A percentile compares a stretch with the other conserved stretches of the same genome.
These are phyloP conservation scores for Boeremia exigua DNA, from an alignment of 2,329 filamentous ascomycete species.

Conservation along the genomic window DNA sequence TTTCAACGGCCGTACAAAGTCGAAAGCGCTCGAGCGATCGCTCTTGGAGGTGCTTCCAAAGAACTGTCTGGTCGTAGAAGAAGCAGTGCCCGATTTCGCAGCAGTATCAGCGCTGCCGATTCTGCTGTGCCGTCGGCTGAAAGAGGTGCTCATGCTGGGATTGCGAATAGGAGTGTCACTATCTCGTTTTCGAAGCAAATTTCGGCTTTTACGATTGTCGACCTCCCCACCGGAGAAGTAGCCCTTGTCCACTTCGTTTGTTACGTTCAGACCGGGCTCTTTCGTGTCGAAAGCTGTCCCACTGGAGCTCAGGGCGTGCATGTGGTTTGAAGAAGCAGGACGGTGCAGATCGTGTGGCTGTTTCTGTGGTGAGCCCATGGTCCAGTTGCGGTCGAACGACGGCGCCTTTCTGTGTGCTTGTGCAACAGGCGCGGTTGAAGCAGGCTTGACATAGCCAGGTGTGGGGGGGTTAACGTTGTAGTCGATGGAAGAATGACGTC, in stretches of 20 bases:
- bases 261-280: conserved; percentile 42
- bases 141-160: conserved; percentile 74
- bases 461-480: conserved; percentile 55
- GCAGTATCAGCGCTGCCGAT: conserved; percentile 81
- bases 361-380: conserved; percentile 53
- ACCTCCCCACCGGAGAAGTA: conserved; percentile 92
- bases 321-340: conserved; percentile 44
- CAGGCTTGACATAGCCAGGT: conserved; percentile 32
- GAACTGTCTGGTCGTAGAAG: conserved; percentile 72
- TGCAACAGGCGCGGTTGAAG: conserved; percentile 27
- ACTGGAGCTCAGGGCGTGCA: conserved; percentile 39
- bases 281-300: conserved; percentile 32
- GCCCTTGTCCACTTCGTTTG: conserved; percentile 76
- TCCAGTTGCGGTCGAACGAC: conserved; percentile 67
- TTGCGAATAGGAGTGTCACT: conserved; percentile 68
- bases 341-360: conserved; percentile 35
- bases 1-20: conserved; percentile 49
- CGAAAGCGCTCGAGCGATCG: conserved; percentile 57
- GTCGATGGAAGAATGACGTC: conserved; percentile 87
- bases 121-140: conserved; percentile 73
- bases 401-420: conserved; percentile 60
- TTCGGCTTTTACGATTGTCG: conserved; percentile 73
- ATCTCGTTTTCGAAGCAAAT: conserved; percentile 78
- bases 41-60: conserved; percentile 58
- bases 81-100: conserved; percentile 62